Evolutionary conservation across 2,329 filamentous ascomycete species (phyloP).

Genomic region (Cytospora schulzeri): DNA sequence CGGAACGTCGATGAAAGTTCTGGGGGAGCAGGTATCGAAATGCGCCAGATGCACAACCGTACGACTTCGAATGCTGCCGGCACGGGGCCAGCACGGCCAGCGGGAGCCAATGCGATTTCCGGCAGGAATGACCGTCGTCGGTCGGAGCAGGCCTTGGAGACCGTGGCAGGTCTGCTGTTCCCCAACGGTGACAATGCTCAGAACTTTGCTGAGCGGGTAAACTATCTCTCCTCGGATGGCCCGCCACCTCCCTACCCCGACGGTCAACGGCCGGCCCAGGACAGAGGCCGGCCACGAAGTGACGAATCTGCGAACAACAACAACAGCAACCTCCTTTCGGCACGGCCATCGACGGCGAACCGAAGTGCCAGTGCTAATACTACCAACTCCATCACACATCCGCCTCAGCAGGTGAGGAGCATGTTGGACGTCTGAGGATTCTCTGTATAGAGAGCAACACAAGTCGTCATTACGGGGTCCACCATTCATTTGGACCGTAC

Average conservation of each 20-base stretch:
- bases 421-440: constrained; percentile 58
- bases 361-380: constrained; percentile 51
- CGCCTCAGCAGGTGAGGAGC: constrained; percentile 57
- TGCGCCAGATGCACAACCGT: constrained; percentile 35
- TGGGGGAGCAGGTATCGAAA: constrained; percentile 28
- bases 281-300: constrained; percentile 33
- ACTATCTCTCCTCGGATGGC: constrained; percentile 47
- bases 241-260: constrained; percentile 46
- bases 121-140: constrained; percentile 50
- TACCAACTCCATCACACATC: constrained; percentile 47
- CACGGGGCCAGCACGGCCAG: constrained; percentile 2
- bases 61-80: constrained; percentile 26
- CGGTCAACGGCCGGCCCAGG: constrained; percentile 26
- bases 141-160: constrained; percentile 46
- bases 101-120: constrained; percentile 38
- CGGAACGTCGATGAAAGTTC: constrained; percentile 6
- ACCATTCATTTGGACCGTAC: background rate
- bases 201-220: constrained; percentile 39
- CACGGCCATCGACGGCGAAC: constrained; percentile 37
- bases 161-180: constrained; percentile 52
- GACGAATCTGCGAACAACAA: constrained; percentile 3
- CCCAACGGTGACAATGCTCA: constrained; percentile 41
- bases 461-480: background rate
- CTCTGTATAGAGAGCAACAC: background rate
- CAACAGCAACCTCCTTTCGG: constrained; percentile 15